Evolutionary conservation across 2,329 filamentous ascomycete genomes (phyloP).

Genomic region (Fusarium napiforme): DNA sequence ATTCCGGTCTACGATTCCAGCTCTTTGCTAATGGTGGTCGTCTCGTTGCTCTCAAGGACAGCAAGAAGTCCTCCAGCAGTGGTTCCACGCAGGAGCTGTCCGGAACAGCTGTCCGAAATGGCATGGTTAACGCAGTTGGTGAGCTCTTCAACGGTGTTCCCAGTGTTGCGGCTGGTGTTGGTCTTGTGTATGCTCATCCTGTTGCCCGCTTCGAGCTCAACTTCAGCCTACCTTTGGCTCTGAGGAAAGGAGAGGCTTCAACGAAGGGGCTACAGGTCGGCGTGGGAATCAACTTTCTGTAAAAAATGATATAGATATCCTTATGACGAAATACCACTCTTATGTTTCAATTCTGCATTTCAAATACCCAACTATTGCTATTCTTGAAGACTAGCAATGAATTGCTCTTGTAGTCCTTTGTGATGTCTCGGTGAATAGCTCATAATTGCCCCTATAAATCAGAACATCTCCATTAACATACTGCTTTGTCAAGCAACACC

Average conservation of each 20-base stretch:
- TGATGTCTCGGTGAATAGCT: not conserved
- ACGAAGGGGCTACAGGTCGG: conserved; percentile 94
- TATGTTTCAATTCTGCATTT: conserved; percentile 12
- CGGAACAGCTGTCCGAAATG: conserved; percentile 59
- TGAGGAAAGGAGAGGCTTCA: conserved; percentile 84
- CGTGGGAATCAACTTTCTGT: conserved; percentile 97
- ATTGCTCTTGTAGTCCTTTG: not conserved
- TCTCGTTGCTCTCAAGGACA: conserved; percentile 77
- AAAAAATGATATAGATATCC: conserved; percentile 32
- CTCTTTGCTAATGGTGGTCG: conserved; percentile 92
- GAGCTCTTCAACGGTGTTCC: conserved; percentile 81
- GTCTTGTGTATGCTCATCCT: conserved; percentile 93
- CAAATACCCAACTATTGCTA: not conserved
- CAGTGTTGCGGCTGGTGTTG: conserved; percentile 86
- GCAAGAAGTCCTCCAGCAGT: conserved; percentile 59
- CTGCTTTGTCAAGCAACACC: not conserved
- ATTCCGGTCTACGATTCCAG: conserved; percentile 87
- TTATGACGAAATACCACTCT: conserved; percentile 27
- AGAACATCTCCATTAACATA: not conserved
- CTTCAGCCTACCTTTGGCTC: conserved; percentile 86
- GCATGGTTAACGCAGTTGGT: conserved; percentile 70
- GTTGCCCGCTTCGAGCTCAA: conserved; percentile 95
- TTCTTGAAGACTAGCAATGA: not conserved
- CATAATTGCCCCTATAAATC: not conserved
- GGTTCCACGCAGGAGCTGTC: conserved; percentile 49